Conservation (phyloP, 441 rosid genomes). For the Adansonia rubrostipa region DNA sequence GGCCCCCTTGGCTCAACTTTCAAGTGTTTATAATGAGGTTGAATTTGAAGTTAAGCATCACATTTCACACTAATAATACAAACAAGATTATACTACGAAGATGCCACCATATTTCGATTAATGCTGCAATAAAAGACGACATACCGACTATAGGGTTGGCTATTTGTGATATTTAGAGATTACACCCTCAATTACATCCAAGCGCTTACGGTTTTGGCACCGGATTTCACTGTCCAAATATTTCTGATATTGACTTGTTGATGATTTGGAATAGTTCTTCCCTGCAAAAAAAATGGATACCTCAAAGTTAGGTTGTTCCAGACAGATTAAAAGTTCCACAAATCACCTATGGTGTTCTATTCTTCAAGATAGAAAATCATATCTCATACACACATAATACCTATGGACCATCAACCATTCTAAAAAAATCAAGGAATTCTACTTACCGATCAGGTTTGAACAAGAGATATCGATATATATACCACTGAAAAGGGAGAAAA, state of each 20-base stretch:
- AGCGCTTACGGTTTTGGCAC: background rate
- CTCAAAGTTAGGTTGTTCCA: slow-evolving; percentile 5
- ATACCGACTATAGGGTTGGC: too few species aligned
- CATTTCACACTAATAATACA: too few species aligned
- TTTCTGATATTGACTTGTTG: slow-evolving; percentile 58
- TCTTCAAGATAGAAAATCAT: background rate
- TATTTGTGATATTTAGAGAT: too few species aligned
- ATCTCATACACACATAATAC: background rate
- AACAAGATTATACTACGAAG: too few species aligned
- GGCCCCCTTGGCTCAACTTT: too few species aligned
- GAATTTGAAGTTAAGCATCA: too few species aligned
- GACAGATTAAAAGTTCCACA: background rate
- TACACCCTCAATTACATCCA: background rate
- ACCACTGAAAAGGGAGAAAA: slow-evolving; percentile 64
- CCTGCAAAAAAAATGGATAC: slow-evolving; percentile 39
- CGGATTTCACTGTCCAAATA: slow-evolving; percentile 63
- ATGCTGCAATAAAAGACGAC: too few species aligned
- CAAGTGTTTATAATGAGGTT: too few species aligned
- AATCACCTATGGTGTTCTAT: background rate
- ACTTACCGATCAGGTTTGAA: slow-evolving; percentile 88
- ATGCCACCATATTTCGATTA: too few species aligned
- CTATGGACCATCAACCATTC: slow-evolving; percentile 14
- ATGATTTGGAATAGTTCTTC: slow-evolving; percentile 67
- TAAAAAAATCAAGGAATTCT: slow-evolving; percentile 10
- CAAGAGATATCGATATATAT: slow-evolving; percentile 80